Percentiles rank a stretch among this genome's conserved stretches.
Conservation (phyloP, 202 grass and related monocot genomes). For the Setaria italica region DNA sequence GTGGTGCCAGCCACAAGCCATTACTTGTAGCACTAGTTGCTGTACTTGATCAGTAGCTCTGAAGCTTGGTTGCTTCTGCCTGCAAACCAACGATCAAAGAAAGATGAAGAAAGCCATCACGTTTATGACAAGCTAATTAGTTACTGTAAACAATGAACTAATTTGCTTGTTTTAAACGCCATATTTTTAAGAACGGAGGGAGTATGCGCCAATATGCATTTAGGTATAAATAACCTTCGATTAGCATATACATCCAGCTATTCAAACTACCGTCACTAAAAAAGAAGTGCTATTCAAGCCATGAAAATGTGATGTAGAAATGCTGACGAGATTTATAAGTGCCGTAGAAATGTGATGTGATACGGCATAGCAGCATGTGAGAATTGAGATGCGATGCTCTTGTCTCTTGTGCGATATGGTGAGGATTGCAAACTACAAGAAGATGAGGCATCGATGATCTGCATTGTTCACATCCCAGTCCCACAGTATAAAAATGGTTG, state of each 20-base stretch:
- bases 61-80: neutral
- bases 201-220: no score
- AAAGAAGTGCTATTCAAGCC: neutral
- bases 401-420: neutral
- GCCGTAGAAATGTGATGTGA: neutral
- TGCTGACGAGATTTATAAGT: neutral
- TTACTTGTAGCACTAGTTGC: neutral
- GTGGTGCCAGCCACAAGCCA: neutral
- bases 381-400: neutral
- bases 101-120: constrained; percentile 20
- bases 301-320: neutral
- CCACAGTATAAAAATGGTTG: constrained; percentile 39
- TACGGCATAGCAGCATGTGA: neutral
- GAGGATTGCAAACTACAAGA: constrained; percentile 1
- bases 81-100: constrained; percentile 21
- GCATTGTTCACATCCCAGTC: constrained; percentile 15
- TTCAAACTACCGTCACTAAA: neutral
- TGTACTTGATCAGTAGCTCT: neutral
- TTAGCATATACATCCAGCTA: neutral
- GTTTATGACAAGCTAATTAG: no score
- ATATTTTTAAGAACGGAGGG: no score
- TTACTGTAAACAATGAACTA: no score
- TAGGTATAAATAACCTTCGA: neutral
- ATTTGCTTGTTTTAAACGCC: no score
- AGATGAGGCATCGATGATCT: constrained; percentile 1